Base-by-base conservation (phyloP, 495 filamentous ascomycete species). In the Tuber melanosporum region DNA sequence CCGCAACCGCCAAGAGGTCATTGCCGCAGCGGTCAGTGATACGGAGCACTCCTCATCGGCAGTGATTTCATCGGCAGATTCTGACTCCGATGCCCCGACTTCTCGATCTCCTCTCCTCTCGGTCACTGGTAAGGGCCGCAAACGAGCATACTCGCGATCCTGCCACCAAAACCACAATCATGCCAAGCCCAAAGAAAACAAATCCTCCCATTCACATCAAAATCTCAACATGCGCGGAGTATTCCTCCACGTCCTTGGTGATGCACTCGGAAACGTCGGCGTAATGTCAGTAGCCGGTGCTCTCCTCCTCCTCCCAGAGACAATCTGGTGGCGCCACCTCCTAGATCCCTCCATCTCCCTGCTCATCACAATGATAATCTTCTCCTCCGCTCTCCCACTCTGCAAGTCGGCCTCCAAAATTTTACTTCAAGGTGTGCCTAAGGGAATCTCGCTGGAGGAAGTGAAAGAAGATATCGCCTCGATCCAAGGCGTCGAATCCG, bases 221-320 rank as follows among this genome's bases (percentile, higher is more conserved):
- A 95, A 98, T 81, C 92, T 98, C 84, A 97, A 97, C 85, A 98
- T 99, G 95, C 93, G 93, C 43, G 95, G 95, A 79, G 95, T 99
- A 85, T 91, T 99, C 84, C 89, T 99, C 10, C 95, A 99, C 82
- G 95, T 99, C 47, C 88, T 98, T 85, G 95, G 95, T 32, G 95
- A 99, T 85, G 95, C 95, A 0, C 89, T 99, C 12, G 96, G 96
- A 76, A 99, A 99, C 79, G 90, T 99, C 73, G 95, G 96, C 78
- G 95, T 99, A 73, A 99, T 99, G 71, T 87, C 86, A n/a, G 94
- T 94, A 10, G 95, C 95, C 0, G 89, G 98, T 20, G 86, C 97
- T 76, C 97, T 99, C 84, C 97, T 94, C 93, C 87, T 95, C 72
- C 93, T 93, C 2, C 82, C 86, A n/a, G 84, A 85, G 47, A 82